Percentiles rank a stretch among this genome's conserved stretches.
Conservation (phyloP, 2,329 filamentous ascomycete genomes). For the Aphanoascus verrucosus region DNA sequence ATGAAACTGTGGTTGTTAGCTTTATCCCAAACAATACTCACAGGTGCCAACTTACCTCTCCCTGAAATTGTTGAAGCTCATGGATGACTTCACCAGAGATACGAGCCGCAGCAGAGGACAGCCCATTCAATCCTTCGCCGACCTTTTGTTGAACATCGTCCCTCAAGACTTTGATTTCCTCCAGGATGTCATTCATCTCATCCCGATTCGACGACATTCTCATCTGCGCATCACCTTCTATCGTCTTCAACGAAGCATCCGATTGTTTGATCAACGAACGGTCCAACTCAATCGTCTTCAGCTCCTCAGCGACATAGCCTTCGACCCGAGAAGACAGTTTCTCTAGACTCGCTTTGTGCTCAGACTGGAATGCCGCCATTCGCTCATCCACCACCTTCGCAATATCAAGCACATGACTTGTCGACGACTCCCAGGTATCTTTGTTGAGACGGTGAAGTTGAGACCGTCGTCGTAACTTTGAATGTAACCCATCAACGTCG, state of each 20-base stretch:
- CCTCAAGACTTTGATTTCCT: constrained; percentile 81
- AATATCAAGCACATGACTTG: constrained; percentile 63
- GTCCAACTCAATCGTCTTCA: constrained; percentile 58
- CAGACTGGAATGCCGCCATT: constrained; percentile 58
- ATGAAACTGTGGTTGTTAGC: constrained; percentile 50
- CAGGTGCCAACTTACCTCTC: constrained; percentile 38
- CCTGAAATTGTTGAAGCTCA: constrained; percentile 76
- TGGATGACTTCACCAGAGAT: constrained; percentile 82
- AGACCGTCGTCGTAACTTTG: constrained; percentile 76
- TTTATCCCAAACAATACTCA: background rate
- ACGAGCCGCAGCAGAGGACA: constrained; percentile 72
- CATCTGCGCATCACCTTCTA: constrained; percentile 54
- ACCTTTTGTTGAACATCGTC: constrained; percentile 81
- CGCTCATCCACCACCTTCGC: constrained; percentile 66
- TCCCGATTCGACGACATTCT: constrained; percentile 51
- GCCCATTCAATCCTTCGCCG: constrained; percentile 69
- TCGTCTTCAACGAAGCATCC: constrained; percentile 54
- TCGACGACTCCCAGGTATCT: constrained; percentile 64
- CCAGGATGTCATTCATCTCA: constrained; percentile 80
- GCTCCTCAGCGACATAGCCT: constrained; percentile 62
- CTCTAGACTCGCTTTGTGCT: constrained; percentile 61
- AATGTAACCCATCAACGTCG: constrained; percentile 71
- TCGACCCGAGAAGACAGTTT: constrained; percentile 62
- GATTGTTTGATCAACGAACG: constrained; percentile 62
- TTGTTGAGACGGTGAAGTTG: constrained; percentile 73